Evolutionary conservation across 1,139 yeast genomes (phyloP).

Genomic region (Geotrichum phurueaensis): DNA sequence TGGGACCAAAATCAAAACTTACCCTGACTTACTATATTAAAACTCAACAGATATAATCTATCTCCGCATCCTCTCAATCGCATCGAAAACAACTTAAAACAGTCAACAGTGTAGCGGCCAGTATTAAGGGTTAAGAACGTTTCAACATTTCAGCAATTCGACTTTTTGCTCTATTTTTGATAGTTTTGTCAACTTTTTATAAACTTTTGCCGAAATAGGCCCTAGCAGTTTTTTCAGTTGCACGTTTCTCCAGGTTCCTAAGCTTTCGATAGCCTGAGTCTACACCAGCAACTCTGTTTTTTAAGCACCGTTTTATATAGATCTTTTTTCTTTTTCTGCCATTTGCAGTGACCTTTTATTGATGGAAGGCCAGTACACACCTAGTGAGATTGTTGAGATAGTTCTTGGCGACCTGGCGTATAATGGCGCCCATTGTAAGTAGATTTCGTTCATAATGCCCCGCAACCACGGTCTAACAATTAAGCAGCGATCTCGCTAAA

Average conservation of each 20-base stretch:
- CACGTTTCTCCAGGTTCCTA: neutral
- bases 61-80: neutral
- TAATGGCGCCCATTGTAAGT: conserved; percentile 4
- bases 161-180: neutral
- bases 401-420: conserved; percentile 1
- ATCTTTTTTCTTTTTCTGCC: neutral
- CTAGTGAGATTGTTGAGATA: conserved; percentile 7
- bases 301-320: neutral
- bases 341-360: neutral
- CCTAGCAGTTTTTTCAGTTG: neutral
- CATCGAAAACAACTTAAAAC: neutral
- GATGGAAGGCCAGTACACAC: neutral
- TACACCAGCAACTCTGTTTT: neutral
- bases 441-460: neutral
- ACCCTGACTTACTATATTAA: neutral
- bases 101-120: neutral
- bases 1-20: neutral
- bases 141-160: neutral
- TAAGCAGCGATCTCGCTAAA: conserved; percentile 1
- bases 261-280: neutral
- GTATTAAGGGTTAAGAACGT: neutral
- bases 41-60: neutral
- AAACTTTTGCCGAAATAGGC: neutral
- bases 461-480: neutral
- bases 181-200: neutral